Evolutionary conservation across 164 flowering plant species (phyloP), one percentile per base, ranked within the genome.

Genomic region (Amborella trichopoda): DNA sequence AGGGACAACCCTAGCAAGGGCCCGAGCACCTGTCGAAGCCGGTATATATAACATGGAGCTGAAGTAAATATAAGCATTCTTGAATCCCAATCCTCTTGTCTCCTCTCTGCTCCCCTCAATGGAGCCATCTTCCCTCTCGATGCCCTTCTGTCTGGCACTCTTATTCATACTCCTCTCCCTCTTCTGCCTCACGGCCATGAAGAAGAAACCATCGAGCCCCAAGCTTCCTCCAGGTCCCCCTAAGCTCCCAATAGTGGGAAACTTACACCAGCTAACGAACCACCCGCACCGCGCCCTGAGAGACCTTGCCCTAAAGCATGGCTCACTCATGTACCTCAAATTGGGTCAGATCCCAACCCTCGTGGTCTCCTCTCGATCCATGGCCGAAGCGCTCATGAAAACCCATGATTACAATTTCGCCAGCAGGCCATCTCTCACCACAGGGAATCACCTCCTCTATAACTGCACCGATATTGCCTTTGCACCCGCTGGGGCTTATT

Each of bases 321-420:
- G 51, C 26, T 20, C 40, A 9, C 51, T 48, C 40, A 48, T 48
- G 51, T 33, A 48, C 27, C 26, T 48, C n/a, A 23, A 48, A 23
- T 40, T 48, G 3, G 51, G 51, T 8, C 6, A 23, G 5, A 17
- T 48, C 14, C 51, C 51, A 2, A 32, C 39, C 9, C 3, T 48
- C 2, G 40, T 48, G 3, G 51, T 48, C 34, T 48, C 51, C 13
- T 30, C 39, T 33, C 40, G 40, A 11, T 20, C 14, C n/a, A 16
- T 16, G 5, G 49, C 49, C 3, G 13, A n/a, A 28, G 49, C 28
- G 49, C 27, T 48, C n/a, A 6, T 48, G 18, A 48, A 33, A 33
- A 48, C 40, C 5, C 39, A 48, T 8, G 51, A 48, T 22, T 18
- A 22, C 21, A 40, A 28, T 21, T 20, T 33, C 10, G 12, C 19